Base-by-base conservation (phyloP, 176 grass and related monocot genomes). In the Avena sativa region DNA sequence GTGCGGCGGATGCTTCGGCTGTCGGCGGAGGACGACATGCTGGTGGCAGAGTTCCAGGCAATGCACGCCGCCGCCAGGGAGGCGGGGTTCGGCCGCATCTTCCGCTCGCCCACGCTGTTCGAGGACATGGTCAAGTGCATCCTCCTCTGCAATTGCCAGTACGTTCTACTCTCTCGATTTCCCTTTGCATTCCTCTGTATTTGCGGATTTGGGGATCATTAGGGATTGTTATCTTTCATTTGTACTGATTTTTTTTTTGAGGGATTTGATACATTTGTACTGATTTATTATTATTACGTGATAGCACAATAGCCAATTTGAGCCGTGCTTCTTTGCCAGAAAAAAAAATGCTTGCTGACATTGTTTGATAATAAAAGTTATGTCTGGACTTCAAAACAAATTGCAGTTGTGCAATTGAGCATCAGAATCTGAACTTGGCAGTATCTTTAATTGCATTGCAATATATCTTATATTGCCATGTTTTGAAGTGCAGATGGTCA, bases 121-220 rank as follows among this genome's bases (percentile, higher is more conserved):
- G 92, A 92, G 87, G 95, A 94, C 81, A 97, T 94, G 95, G 81
- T 93, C 88, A 97, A 97, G 87, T 92, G 92, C 90, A 93, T 97
- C 32, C 93, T 97, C 53, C 87, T 95, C 80, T 97, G 93, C 93
- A 95, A 97, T 79, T 95, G 93, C 93, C 85, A 83, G 93, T 95
- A 32, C 72, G 72, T 75, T 14, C 50, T 47, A 80, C 20, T 56
- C 38, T 56, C 38, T 83, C 15, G 44, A 63, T 49, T 21, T 23
- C n/a, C 71, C 59, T 46, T 30, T 13, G 9, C 12, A 7, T 68
- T 61, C 19, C 4, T 20, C 1, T 61, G 20, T 76, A 1, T 55
- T 3, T 63, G 43, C 0, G 1, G 10, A 44, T 46, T 71, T 1
- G 56, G 12, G 28, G 26, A 6, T 86, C 19, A 21, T 79, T 65